phyloP scores from a whole-genome alignment of 768 basidiomycete genomes.

The Xerocomellus dryophilus region DNA sequence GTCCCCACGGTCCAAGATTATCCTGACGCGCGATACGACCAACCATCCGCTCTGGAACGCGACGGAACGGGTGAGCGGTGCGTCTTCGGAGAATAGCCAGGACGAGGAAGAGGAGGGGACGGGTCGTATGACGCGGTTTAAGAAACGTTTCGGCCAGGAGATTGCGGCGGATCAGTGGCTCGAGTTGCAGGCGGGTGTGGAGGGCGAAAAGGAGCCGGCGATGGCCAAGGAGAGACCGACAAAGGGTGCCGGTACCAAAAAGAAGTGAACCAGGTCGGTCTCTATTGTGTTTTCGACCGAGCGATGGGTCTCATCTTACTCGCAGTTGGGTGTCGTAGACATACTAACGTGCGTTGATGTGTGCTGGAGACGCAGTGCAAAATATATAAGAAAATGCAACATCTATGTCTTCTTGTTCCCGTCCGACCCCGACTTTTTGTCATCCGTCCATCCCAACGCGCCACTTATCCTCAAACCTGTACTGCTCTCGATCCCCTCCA shows the following conservation, averaged over 20 bases:
- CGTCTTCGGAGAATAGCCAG: constrained; percentile 40
- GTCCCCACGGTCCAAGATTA: constrained; percentile 73
- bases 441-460: constrained; percentile 45
- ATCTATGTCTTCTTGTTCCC: constrained; percentile 16
- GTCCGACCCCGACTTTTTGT: constrained; percentile 15
- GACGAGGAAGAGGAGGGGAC: constrained; percentile 70
- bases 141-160: constrained; percentile 61
- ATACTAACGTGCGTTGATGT: background rate
- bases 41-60: constrained; percentile 89
- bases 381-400: background rate
- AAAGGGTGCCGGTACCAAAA: constrained; percentile 14
- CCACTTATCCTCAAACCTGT: constrained; percentile 75
- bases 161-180: constrained; percentile 36
- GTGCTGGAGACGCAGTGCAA: background rate
- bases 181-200: constrained; percentile 23
- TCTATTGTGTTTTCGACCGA: background rate
- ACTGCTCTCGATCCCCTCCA: constrained; percentile 57
- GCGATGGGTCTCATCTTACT: background rate
- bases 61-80: constrained; percentile 48
- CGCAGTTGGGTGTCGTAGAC: background rate
- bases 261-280: constrained; percentile 18
- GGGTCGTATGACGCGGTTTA: constrained; percentile 81
- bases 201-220: constrained; percentile 30
- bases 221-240: constrained; percentile 20
- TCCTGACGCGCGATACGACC: constrained; percentile 81